Percentiles rank a stretch among this genome's conserved stretches.
phyloP scores from a whole-genome alignment of 1,139 yeast species.

The Yamadazyma jaroonii region DNA sequence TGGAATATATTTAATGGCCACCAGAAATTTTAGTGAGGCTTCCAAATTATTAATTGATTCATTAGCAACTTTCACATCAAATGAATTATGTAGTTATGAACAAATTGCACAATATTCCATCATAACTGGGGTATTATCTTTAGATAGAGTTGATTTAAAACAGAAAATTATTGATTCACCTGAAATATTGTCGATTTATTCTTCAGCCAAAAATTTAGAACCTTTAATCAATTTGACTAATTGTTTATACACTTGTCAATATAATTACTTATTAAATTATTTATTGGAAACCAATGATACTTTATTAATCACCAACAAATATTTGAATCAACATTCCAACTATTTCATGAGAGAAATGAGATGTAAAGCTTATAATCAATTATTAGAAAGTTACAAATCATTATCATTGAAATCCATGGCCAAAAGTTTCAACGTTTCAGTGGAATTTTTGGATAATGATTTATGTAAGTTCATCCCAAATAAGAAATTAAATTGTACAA shows the following conservation, averaged over 20 bases:
- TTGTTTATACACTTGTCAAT: constrained; percentile 86
- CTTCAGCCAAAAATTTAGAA: constrained; percentile 69
- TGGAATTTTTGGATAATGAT: constrained; percentile 79
- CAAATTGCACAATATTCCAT: constrained; percentile 88
- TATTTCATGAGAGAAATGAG: constrained; percentile 90
- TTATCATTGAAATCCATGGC: constrained; percentile 92
- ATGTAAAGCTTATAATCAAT: constrained; percentile 91
- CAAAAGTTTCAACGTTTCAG: constrained; percentile 81
- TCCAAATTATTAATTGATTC: constrained; percentile 83
- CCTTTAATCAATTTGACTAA: constrained; percentile 84
- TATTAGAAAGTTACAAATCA: constrained; percentile 91
- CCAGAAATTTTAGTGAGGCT: constrained; percentile 82
- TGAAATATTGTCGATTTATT: constrained; percentile 78
- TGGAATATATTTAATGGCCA: constrained; percentile 81
- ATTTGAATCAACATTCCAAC: constrained; percentile 73
- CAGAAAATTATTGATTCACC: constrained; percentile 89
- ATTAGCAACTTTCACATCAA: constrained; percentile 93
- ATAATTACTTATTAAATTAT: constrained; percentile 73
- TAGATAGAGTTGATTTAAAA: constrained; percentile 84
- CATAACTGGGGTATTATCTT: constrained; percentile 76
- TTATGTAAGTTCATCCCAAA: constrained; percentile 89
- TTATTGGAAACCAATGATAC: constrained; percentile 77
- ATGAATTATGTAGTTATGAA: constrained; percentile 86
- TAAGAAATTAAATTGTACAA: constrained; percentile 90
- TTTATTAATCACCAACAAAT: constrained; percentile 71